Evolutionary conservation across 495 filamentous ascomycete genomes (phyloP).

Genomic region (Tirmania nivea): DNA sequence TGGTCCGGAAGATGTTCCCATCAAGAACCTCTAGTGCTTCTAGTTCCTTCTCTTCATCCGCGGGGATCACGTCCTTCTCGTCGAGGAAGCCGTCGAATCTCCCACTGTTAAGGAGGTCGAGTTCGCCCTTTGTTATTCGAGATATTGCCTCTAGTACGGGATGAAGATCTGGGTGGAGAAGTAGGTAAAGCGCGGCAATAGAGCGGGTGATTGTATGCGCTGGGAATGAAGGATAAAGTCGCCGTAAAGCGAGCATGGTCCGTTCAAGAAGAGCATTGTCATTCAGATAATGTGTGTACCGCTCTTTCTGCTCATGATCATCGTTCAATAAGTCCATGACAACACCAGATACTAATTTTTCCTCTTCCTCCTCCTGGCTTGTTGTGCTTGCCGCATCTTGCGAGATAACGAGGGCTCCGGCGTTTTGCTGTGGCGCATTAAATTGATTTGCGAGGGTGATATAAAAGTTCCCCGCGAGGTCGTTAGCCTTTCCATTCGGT

Average conservation of each 20-base stretch:
- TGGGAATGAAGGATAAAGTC: slow-evolving; percentile 16
- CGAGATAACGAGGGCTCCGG: background rate
- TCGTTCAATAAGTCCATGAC: slow-evolving; percentile 14
- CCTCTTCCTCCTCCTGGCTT: slow-evolving; percentile 13
- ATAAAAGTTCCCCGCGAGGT: background rate
- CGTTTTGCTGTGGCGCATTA: background rate
- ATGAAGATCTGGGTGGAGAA: slow-evolving; percentile 63
- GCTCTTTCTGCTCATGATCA: slow-evolving; percentile 6
- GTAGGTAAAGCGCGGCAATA: slow-evolving; percentile 56
- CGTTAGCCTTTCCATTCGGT: background rate
- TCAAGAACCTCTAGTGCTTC: slow-evolving; percentile 74
- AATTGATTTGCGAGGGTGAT: background rate
- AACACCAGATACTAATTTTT: slow-evolving; percentile 17
- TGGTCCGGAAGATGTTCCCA: slow-evolving; percentile 73
- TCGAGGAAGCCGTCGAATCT: slow-evolving; percentile 86
- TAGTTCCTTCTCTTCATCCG: slow-evolving; percentile 91
- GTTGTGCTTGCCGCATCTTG: background rate
- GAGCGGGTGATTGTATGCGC: slow-evolving; percentile 13
- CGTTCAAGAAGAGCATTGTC: slow-evolving; percentile 6
- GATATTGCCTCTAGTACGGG: slow-evolving; percentile 72
- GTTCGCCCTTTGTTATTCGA: slow-evolving; percentile 66
- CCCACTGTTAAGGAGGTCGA: slow-evolving; percentile 89
- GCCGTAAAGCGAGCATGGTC: slow-evolving; percentile 8
- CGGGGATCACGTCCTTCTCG: slow-evolving; percentile 38
- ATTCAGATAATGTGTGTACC: slow-evolving; percentile 12